Evolutionary conservation across 1,284 basidiomycete species (phyloP).

Genomic region (Lignosus rhinocerotis): DNA sequence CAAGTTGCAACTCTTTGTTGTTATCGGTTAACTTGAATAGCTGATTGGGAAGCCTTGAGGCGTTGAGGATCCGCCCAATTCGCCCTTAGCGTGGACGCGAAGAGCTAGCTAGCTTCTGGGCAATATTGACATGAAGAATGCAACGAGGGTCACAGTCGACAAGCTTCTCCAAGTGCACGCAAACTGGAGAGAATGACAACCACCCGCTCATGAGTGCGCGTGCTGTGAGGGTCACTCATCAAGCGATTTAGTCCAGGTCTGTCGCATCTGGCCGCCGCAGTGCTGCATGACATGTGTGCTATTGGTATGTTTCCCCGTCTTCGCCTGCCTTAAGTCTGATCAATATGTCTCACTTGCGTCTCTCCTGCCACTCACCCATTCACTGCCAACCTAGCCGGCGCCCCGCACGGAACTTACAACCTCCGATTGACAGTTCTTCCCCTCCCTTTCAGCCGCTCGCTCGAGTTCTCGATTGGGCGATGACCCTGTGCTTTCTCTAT

Average conservation of each 20-base stretch:
- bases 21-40: not conserved
- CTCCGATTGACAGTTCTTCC: conserved; percentile 10
- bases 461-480: conserved; percentile 13
- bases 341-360: too few species aligned
- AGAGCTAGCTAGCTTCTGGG: not conserved
- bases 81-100: not conserved
- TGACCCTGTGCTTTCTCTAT: conserved; percentile 7
- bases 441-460: conserved; percentile 8
- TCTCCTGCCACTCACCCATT: not conserved
- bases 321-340: not conserved
- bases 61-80: too few species aligned
- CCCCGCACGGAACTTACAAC: conserved; percentile 11
- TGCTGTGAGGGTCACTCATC: too few species aligned
- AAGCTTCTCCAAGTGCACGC: too few species aligned
- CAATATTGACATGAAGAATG: not conserved
- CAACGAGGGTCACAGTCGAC: not conserved
- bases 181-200: too few species aligned
- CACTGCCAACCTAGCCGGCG: not conserved
- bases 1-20: not conserved
- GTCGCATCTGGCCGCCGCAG: too few species aligned
- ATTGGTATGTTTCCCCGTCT: too few species aligned
- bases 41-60: not conserved
- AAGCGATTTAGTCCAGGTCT: too few species aligned
- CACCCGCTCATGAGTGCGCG: too few species aligned
- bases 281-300: too few species aligned